phyloP scores from a whole-genome alignment of 2,329 filamentous ascomycete species.

The Bertia moriformis region DNA sequence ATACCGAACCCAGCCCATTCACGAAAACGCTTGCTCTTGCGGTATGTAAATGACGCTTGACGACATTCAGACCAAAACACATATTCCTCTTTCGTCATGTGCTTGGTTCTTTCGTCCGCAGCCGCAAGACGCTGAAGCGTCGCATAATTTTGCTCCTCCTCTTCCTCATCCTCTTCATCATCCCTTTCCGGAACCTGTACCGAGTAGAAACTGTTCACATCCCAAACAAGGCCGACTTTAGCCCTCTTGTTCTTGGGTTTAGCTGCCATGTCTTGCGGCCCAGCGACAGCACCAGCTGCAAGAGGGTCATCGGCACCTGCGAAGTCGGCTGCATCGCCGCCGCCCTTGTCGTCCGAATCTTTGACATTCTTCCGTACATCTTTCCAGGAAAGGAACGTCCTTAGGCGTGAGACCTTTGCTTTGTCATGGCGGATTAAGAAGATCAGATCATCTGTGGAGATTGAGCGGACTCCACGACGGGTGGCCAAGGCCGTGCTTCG shows the following conservation, averaged over 20 bases:
- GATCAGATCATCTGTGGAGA: constrained; percentile 9
- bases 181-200: constrained; percentile 3
- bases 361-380: constrained; percentile 7
- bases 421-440: constrained; percentile 10
- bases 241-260: constrained; percentile 3
- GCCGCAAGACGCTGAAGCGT: constrained; percentile 5
- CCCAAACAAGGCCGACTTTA: constrained; percentile 5
- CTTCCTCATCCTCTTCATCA: constrained; percentile 3
- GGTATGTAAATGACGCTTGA: constrained; percentile 8
- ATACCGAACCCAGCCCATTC: constrained; percentile 8
- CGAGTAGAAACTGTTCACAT: constrained; percentile 5
- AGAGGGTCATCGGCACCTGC: neutral
- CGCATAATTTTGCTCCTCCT: constrained; percentile 3
- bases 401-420: constrained; percentile 7
- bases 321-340: constrained; percentile 4
- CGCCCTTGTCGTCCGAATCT: constrained; percentile 6
- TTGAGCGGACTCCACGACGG: constrained; percentile 7
- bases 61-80: constrained; percentile 8
- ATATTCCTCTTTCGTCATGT: constrained; percentile 9
- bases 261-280: neutral
- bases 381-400: constrained; percentile 9
- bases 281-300: neutral
- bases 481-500: constrained; percentile 7
- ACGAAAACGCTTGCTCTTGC: constrained; percentile 7
- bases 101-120: constrained; percentile 6